These are phyloP conservation scores for Starmera amethionina DNA, from an alignment of 805 yeast genomes.

Conservation along the genomic window DNA sequence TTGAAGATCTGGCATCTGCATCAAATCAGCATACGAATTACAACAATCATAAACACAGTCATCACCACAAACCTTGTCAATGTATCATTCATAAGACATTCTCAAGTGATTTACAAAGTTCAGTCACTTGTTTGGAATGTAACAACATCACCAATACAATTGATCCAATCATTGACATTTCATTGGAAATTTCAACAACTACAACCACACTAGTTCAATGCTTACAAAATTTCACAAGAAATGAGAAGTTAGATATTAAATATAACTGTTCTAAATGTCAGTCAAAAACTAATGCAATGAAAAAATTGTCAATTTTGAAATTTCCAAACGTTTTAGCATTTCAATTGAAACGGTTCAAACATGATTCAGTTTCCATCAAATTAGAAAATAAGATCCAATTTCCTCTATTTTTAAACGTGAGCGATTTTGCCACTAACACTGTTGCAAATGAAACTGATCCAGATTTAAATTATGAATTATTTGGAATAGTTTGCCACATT, in stretches of 20 bases:
- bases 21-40: background rate
- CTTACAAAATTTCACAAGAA: constrained; percentile 63
- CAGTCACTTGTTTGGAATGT: constrained; percentile 68
- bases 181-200: constrained; percentile 56
- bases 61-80: constrained; percentile 32
- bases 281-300: constrained; percentile 53
- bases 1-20: too few species aligned
- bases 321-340: constrained; percentile 74
- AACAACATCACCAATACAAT: constrained; percentile 44
- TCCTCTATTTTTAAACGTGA: constrained; percentile 67
- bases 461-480: constrained; percentile 63
- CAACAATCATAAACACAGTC: constrained; percentile 2
- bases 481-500: constrained; percentile 78
- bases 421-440: constrained; percentile 34
- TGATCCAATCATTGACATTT: constrained; percentile 87
- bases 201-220: constrained; percentile 46
- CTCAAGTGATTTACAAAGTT: constrained; percentile 73
- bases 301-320: constrained; percentile 57
- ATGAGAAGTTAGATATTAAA: constrained; percentile 66
- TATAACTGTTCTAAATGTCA: constrained; percentile 65
- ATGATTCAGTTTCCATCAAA: constrained; percentile 36
- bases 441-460: constrained; percentile 15
- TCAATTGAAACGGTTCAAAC: constrained; percentile 66
- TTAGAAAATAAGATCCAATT: constrained; percentile 65
- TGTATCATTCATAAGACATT: constrained; percentile 82